Percentiles rank a stretch among this genome's conserved stretches.
These are phyloP conservation scores for Amaranthus hypochondriacus DNA, from an alignment of 148 eudicot species.

Conservation along the genomic window DNA sequence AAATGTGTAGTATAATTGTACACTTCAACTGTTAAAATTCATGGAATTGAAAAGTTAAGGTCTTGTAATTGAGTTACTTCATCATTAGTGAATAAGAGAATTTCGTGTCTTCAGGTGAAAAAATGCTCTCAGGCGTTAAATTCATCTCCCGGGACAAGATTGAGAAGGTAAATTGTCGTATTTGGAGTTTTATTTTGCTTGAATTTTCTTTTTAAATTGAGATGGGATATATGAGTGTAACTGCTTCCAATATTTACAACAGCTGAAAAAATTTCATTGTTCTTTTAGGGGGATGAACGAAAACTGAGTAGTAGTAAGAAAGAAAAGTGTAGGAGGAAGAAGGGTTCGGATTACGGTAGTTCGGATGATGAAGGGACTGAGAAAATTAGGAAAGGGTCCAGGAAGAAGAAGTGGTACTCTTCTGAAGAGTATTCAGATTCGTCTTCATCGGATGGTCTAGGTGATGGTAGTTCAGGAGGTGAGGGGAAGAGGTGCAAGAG, in stretches of 20 bases:
- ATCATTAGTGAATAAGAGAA: neutral
- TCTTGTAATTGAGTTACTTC: neutral
- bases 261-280: neutral
- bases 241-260: neutral
- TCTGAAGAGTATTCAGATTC: slow-evolving; percentile 54
- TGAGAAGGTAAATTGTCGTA: slow-evolving; percentile 40
- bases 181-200: neutral
- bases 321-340: slow-evolving; percentile 38
- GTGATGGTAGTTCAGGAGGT: slow-evolving; percentile 25
- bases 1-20: too few species aligned
- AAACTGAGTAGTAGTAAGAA: slow-evolving; percentile 33
- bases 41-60: too few species aligned
- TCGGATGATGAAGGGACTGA: slow-evolving; percentile 59
- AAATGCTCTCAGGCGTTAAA: slow-evolving; percentile 83
- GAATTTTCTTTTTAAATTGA: neutral
- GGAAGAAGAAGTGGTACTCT: slow-evolving; percentile 84
- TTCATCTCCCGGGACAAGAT: slow-evolving; percentile 70
- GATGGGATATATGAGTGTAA: neutral
- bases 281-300: slow-evolving; percentile 35
- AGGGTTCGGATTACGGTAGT: slow-evolving; percentile 40
- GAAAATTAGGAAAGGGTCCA: slow-evolving; percentile 42
- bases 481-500: slow-evolving; percentile 31
- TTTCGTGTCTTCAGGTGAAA: slow-evolving; percentile 4
- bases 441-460: slow-evolving; percentile 30
- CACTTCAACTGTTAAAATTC: too few species aligned